Evolutionary conservation across 257 asterid genomes (phyloP), one percentile per base, ranked within the genome.

Genomic region (Solanum bukasovii): DNA sequence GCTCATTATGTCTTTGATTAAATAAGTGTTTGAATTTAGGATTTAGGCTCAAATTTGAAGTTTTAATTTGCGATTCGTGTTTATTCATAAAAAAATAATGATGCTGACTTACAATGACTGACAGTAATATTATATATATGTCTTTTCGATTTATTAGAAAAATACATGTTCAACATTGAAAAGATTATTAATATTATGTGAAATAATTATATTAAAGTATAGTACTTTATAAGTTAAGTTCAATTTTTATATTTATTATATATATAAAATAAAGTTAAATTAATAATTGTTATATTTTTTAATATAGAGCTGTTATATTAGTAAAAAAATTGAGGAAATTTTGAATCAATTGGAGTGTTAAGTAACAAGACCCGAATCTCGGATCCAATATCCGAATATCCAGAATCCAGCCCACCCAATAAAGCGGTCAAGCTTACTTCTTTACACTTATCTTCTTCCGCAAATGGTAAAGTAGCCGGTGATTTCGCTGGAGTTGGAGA

Each of bases 391-490:
- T 44, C 7, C 7, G 59, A 46, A 46, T 46, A 46, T 49, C 21
- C 61, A 49, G 23, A 49, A 49, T 49, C 25, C 29, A 10, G 5
- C 85, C 42, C 16, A 27, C 68, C 85, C 61, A 46, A 40, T 78
- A 42, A 78, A 78, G 84, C 84, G 65, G 16, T 42, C 59, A 52
- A 40, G 84, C 25, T 78, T 78, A 9, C 84, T 42, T 27, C 23
- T 46, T 46, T 14, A 81, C 40, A 27, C 67, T 44, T 8, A 79
- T 79, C 67, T 44, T 79, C 65, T 78, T 75, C 83, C 27, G 42
- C 61, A 46, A 46, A 38, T 11, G 56, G 59, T 75, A 38, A 75
- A 75, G 63, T 63, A n/a, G 93, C 98, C 98, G 87, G 91, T 88
- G 91, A 92, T 90, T 70, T 84, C 95, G 86, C 88, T 85, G 44